Conservation (phyloP, 306 rosid species). For the Prunus mongolica region DNA sequence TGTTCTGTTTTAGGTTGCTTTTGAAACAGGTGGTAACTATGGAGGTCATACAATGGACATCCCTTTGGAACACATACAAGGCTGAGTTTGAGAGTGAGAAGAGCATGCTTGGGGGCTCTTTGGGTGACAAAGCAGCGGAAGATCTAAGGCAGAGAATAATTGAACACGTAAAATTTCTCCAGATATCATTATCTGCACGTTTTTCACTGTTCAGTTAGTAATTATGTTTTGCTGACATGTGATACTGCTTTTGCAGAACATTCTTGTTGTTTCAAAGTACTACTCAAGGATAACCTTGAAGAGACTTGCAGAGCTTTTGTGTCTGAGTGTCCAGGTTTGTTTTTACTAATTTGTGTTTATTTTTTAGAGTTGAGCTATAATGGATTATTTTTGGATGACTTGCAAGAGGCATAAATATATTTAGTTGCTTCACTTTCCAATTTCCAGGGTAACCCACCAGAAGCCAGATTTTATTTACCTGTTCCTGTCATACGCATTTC, state of each 20-base stretch:
- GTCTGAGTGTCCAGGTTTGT: constrained; percentile 75
- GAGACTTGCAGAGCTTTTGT: constrained; percentile 74
- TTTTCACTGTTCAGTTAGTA: background rate
- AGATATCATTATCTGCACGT: background rate
- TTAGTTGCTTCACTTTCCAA: background rate
- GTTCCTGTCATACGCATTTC: background rate
- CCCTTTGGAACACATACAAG: constrained; percentile 73
- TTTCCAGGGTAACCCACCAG: background rate
- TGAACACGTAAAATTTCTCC: constrained; percentile 59
- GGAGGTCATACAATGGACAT: constrained; percentile 92
- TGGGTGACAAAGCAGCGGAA: constrained; percentile 83
- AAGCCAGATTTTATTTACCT: background rate
- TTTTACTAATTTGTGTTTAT: background rate
- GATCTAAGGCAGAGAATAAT: constrained; percentile 82
- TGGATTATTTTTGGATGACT: background rate
- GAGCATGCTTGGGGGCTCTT: constrained; percentile 63
- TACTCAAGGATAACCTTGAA: constrained; percentile 55
- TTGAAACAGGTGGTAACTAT: constrained; percentile 83
- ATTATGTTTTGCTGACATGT: background rate
- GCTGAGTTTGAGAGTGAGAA: constrained; percentile 75
- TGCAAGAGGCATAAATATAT: background rate
- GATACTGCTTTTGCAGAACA: constrained; percentile 53
- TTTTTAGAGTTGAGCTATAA: background rate
- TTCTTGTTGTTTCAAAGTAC: constrained; percentile 83
- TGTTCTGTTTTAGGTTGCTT: constrained; percentile 43